Conservation (phyloP, 495 filamentous ascomycete genomes). For the Aspergillus heteromorphus region DNA sequence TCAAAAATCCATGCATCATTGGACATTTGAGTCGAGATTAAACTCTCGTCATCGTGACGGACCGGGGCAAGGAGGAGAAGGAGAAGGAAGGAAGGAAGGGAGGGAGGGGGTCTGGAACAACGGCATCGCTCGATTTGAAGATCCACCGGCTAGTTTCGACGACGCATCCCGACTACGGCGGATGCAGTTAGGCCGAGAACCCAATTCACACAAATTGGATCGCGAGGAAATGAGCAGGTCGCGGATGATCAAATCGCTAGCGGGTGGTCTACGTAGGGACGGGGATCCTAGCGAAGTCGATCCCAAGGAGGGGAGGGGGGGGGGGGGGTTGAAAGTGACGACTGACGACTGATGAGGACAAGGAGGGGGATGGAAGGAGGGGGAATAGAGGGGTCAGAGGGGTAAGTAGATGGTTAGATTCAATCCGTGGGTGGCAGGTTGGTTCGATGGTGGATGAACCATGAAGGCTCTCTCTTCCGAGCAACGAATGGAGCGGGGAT, state of each 20-base stretch:
- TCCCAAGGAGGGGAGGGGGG: conserved; percentile 18
- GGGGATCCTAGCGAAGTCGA: not conserved
- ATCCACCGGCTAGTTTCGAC: conserved; percentile 4
- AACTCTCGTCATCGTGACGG: conserved; percentile 8
- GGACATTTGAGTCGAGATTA: conserved; percentile 3
- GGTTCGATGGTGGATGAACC: too few species aligned
- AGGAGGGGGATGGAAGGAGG: not conserved
- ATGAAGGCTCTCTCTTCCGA: too few species aligned
- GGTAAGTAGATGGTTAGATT: not conserved
- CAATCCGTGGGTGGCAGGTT: conserved; percentile 13
- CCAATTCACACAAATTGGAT: not conserved
- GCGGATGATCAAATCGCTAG: not conserved
- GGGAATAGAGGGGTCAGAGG: conserved; percentile 14
- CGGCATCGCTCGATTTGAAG: conserved; percentile 7
- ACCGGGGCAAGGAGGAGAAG: too few species aligned
- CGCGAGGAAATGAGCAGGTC: not conserved
- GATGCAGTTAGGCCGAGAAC: not conserved
- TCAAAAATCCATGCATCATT: not conserved
- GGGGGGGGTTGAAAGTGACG: not conserved
- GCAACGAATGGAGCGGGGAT: too few species aligned
- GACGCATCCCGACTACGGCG: too few species aligned
- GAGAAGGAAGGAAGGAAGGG: not conserved
- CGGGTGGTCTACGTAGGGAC: conserved; percentile 4
- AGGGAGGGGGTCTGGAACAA: conserved; percentile 15
- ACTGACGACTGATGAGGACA: not conserved